Evolutionary conservation across 352 stramenopile species (phyloP).

Genomic region (Pythium insidiosum): DNA sequence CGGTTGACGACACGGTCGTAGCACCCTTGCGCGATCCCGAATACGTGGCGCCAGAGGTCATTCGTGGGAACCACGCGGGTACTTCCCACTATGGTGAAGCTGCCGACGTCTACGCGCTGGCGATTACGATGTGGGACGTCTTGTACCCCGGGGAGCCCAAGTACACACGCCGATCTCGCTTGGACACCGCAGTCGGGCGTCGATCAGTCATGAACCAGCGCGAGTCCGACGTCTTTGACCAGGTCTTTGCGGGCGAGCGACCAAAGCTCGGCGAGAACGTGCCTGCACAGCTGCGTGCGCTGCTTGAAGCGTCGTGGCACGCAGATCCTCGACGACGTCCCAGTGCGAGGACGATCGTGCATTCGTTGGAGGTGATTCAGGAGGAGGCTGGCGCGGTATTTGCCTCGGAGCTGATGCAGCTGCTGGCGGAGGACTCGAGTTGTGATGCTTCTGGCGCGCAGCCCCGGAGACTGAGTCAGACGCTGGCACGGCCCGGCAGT

Average conservation of each 20-base stretch:
- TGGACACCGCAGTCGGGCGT: neutral
- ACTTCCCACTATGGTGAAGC: slow-evolving; percentile 23
- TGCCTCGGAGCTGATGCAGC: slow-evolving; percentile 36
- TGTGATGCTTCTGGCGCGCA: slow-evolving; percentile 4
- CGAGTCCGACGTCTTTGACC: slow-evolving; percentile 28
- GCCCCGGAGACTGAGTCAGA: too few species aligned
- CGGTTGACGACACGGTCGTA: slow-evolving; percentile 36
- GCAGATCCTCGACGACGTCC: slow-evolving; percentile 36
- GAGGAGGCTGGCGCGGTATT: slow-evolving; percentile 45
- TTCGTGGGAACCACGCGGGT: slow-evolving; percentile 19
- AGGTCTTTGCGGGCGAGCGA: slow-evolving; percentile 28
- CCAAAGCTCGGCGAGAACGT: slow-evolving; percentile 26
- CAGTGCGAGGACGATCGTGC: slow-evolving; percentile 34
- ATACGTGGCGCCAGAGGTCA: slow-evolving; percentile 51
- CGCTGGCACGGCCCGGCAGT: neutral
- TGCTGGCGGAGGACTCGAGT: slow-evolving; percentile 23
- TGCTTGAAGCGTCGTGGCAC: slow-evolving; percentile 52
- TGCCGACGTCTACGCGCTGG: slow-evolving; percentile 40
- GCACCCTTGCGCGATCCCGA: too few species aligned
- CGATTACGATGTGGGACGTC: slow-evolving; percentile 52
- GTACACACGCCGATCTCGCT: too few species aligned
- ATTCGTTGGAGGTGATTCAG: slow-evolving; percentile 41
- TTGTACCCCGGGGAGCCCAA: slow-evolving; percentile 28
- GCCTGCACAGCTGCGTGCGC: slow-evolving; percentile 28
- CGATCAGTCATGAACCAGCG: slow-evolving; percentile 12